phyloP scores from a whole-genome alignment of 495 filamentous ascomycete species.

The Aspergillus baeticus region DNA sequence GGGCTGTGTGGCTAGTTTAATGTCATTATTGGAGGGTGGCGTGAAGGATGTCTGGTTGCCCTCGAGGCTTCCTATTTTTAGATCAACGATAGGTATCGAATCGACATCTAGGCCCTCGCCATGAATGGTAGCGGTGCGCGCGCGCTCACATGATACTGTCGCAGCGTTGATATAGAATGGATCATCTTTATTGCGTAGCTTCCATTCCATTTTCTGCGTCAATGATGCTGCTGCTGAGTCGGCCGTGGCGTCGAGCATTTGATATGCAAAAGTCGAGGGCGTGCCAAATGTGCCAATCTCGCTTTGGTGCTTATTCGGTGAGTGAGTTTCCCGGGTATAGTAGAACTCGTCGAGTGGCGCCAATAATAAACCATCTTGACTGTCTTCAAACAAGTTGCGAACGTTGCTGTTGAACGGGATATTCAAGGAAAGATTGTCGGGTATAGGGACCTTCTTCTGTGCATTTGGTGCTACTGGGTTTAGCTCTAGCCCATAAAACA shows the following conservation, averaged over 20 bases:
- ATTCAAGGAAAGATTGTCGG: slow-evolving; percentile 70
- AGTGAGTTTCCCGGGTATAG: slow-evolving; percentile 42
- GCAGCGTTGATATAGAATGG: slow-evolving; percentile 85
- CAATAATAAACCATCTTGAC: slow-evolving; percentile 4
- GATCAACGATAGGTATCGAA: slow-evolving; percentile 89
- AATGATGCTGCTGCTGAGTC: slow-evolving; percentile 61
- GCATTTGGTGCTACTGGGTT: slow-evolving; percentile 85
- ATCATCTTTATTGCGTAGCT: slow-evolving; percentile 83
- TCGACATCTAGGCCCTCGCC: slow-evolving; percentile 83
- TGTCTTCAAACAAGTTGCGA: slow-evolving; percentile 49
- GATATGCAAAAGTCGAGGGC: slow-evolving; percentile 54
- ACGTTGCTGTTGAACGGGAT: slow-evolving; percentile 79
- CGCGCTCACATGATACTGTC: slow-evolving; percentile 43
- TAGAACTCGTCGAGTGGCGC: slow-evolving; percentile 67
- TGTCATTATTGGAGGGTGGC: slow-evolving; percentile 17
- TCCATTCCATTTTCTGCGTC: slow-evolving; percentile 63
- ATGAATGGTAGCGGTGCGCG: slow-evolving; percentile 60
- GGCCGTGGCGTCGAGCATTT: slow-evolving; percentile 55
- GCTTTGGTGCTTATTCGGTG: slow-evolving; percentile 32
- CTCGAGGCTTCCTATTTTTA: slow-evolving; percentile 61
- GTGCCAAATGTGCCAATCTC: slow-evolving; percentile 17
- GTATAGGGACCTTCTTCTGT: slow-evolving; percentile 82
- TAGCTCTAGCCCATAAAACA: slow-evolving; percentile 82
- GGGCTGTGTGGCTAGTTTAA: slow-evolving; percentile 28
- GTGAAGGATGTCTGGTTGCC: slow-evolving; percentile 18